phyloP scores from a whole-genome alignment of 805 yeast genomes.

The Yarrowia hollandica region DNA sequence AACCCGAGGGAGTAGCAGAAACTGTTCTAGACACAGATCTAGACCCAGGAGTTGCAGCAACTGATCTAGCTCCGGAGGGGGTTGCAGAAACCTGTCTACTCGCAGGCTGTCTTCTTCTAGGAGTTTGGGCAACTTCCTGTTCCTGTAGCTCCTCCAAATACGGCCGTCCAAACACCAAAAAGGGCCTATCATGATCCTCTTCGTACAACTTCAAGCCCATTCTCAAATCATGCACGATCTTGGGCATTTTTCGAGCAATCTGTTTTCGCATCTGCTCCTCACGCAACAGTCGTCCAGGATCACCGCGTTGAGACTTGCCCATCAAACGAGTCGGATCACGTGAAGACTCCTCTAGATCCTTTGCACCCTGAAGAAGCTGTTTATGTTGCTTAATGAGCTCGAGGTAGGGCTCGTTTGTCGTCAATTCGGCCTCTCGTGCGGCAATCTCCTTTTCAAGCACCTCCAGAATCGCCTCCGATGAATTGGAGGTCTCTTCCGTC shows the following conservation, averaged over 20 bases:
- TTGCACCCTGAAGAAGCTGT: slow-evolving; percentile 59
- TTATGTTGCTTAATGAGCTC: slow-evolving; percentile 56
- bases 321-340: slow-evolving; percentile 78
- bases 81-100: too few relatives aligned
- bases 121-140: not conserved
- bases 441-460: slow-evolving; percentile 65
- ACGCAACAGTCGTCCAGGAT: slow-evolving; percentile 68
- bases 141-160: slow-evolving; percentile 2
- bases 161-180: slow-evolving; percentile 48
- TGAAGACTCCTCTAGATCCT: slow-evolving; percentile 63
- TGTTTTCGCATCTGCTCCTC: slow-evolving; percentile 78
- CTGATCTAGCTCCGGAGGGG: too few relatives aligned
- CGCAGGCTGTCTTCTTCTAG: not conserved
- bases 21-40: not conserved
- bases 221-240: slow-evolving; percentile 54
- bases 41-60: too few relatives aligned
- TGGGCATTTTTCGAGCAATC: slow-evolving; percentile 68
- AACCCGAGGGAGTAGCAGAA: too few relatives aligned
- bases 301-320: slow-evolving; percentile 48
- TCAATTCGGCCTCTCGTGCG: slow-evolving; percentile 52
- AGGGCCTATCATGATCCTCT: slow-evolving; percentile 36
- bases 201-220: slow-evolving; percentile 53
- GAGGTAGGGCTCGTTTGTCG: slow-evolving; percentile 56
- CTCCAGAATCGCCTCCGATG: slow-evolving; percentile 60
- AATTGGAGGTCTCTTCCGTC: slow-evolving; percentile 47